Evolutionary conservation across 1,139 yeast species (phyloP), one percentile per base, ranked within the genome.

Genomic region (Yamadazyma blattariae): DNA sequence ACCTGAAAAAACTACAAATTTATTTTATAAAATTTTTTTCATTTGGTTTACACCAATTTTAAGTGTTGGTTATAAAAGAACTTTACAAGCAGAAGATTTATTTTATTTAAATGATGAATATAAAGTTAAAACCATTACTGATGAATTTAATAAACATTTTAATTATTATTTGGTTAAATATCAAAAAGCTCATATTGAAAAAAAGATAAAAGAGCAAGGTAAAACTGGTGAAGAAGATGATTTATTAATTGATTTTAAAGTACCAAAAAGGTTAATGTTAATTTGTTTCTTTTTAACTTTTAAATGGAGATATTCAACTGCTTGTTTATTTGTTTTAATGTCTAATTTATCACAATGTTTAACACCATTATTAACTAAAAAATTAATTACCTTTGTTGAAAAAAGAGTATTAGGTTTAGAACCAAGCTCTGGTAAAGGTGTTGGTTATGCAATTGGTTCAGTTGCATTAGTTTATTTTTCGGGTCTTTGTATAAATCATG

Each of bases 31-130:
- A 25, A 13, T 60, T 0, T 71, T 79, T 30, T 77, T 77, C 46
- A 57, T 68, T 54, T 83, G 92, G 92, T 64, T 80, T 27, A 42
- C 59, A 13, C 85, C 87, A 0, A 41, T 82, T 3, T 48, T 83
- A 49, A 66, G 60, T 25, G 74, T 73, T 3, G 95, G 95, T 1
- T 85, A 84, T 52, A 69, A 70, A 38, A 68, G 95, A 47, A 79
- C 87, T 0, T 57, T 85, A 24, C 77, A 76, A 34, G 77, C 79
- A 6, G 71, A 74, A 35, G 95, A 85, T 56, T 55, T 85, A 37
- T 83, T 65, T 56, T 59, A 60, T 29, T 64, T 84, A 36, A 70
- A 75, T 11, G 71, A 67, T 9, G 72, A 76, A 15, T 57, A 77
- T 43, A 64, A 71, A 33, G 78, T 82, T 11, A 79, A 79, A 20